A percentile compares a stretch with the other conserved stretches of the same genome.
Conservation (phyloP, 1,284 basidiomycete species). For the Butyriboletus appendiculatus region DNA sequence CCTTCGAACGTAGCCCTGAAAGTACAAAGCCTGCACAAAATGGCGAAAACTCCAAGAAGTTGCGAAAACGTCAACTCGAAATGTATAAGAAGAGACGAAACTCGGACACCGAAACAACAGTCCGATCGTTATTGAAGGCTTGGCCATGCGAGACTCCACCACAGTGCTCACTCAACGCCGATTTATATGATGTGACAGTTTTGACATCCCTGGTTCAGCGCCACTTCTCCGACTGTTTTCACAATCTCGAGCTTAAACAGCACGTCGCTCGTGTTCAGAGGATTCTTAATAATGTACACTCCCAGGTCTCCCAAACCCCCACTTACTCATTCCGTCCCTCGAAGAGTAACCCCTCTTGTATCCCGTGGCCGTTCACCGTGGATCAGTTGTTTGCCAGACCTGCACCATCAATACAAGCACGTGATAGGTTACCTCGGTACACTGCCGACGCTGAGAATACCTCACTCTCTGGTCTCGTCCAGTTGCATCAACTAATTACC, state of each 20-base stretch:
- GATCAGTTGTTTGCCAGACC: no score
- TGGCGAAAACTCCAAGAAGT: constrained; percentile 3
- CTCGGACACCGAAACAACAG: constrained; percentile 4
- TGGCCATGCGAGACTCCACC: constrained; percentile 24
- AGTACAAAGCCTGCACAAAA: not conserved
- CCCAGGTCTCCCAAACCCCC: not conserved
- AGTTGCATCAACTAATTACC: constrained; percentile 13
- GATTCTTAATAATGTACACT: constrained; percentile 1
- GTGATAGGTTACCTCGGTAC: no score
- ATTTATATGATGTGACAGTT: constrained; percentile 4
- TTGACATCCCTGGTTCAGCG: constrained; percentile 16
- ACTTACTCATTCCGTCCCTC: constrained; percentile 17
- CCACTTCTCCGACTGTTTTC: constrained; percentile 15
- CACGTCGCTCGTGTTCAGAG: constrained; percentile 2
- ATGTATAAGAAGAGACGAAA: constrained; percentile 10
- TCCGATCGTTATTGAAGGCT: not conserved
- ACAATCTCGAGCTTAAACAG: constrained; percentile 16
- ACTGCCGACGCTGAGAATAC: no score
- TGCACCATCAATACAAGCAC: no score
- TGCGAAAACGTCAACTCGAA: constrained; percentile 7
- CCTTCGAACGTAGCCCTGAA: constrained; percentile 22
- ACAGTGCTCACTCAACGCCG: not conserved
- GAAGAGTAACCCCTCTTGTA: not conserved
- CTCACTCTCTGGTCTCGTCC: not conserved
- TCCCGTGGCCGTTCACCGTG: no score